Evolutionary conservation across 306 rosid genomes (phyloP).

Genomic region (Trichosanthes cucumerina): DNA sequence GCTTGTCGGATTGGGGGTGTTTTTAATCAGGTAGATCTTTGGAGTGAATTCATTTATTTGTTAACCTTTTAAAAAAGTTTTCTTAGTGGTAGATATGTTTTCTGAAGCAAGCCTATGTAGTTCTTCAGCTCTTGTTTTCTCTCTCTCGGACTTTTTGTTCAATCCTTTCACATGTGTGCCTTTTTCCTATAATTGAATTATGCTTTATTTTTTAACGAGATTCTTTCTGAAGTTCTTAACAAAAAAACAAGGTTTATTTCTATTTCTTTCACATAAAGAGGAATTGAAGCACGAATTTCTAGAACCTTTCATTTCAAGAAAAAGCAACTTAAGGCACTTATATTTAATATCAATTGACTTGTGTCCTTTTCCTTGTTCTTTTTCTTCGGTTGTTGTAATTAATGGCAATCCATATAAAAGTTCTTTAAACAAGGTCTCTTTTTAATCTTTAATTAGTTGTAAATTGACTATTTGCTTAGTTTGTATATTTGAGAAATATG

Average conservation of each 20-base stretch:
- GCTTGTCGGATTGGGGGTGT: not conserved
- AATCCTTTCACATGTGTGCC: too few species aligned
- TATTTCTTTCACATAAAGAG: not conserved
- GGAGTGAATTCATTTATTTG: not conserved
- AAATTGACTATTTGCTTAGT: not conserved
- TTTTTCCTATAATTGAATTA: not conserved
- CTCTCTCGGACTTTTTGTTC: too few species aligned
- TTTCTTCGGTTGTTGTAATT: not conserved
- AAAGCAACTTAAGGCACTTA: not conserved
- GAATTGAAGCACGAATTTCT: not conserved
- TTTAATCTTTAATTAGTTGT: not conserved
- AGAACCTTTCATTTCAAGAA: not conserved
- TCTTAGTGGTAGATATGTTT: not conserved
- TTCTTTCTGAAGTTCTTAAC: constrained; percentile 2
- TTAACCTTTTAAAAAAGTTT: not conserved
- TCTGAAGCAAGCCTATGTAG: not conserved
- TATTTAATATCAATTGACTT: not conserved
- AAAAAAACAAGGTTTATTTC: not conserved
- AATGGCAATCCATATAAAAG: not conserved
- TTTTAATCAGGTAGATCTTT: not conserved
- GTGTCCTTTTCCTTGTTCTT: not conserved
- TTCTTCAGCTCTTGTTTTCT: too few species aligned
- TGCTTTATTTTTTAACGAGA: not conserved
- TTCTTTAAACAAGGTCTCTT: not conserved
- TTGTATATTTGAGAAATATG: not conserved